Evolutionary conservation across 805 yeast species (phyloP).

Genomic region (Myxozyma mucilagina): DNA sequence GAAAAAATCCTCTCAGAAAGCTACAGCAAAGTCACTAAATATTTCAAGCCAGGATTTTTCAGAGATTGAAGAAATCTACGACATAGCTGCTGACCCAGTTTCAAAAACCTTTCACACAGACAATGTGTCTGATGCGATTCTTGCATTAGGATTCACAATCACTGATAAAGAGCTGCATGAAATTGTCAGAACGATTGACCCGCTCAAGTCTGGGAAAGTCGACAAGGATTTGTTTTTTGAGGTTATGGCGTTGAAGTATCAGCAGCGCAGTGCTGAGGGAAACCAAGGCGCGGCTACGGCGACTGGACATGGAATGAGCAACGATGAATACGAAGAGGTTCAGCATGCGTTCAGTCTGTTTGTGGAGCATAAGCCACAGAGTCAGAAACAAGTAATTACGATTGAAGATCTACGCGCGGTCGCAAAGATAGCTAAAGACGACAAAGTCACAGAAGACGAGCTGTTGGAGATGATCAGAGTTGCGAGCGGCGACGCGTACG

Average conservation of each 20-base stretch:
- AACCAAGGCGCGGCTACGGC: background rate
- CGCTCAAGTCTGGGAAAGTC: constrained; percentile 35
- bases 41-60: constrained; percentile 2
- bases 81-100: constrained; percentile 14
- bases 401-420: constrained; percentile 35
- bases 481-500: constrained; percentile 30
- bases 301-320: background rate
- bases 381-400: constrained; percentile 35
- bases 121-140: constrained; percentile 36
- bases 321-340: constrained; percentile 2
- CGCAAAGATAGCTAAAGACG: constrained; percentile 35
- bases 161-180: constrained; percentile 24
- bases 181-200: constrained; percentile 20
- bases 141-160: constrained; percentile 34
- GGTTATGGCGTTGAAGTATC: constrained; percentile 26
- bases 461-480: constrained; percentile 38
- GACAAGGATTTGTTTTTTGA: constrained; percentile 37
- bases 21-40: background rate
- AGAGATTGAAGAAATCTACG: constrained; percentile 23
- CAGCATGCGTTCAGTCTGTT: constrained; percentile 31
- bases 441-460: constrained; percentile 36
- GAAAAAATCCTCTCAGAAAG: background rate
- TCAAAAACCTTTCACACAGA: constrained; percentile 26
- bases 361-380: background rate
- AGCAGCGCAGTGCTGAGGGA: constrained; percentile 5